Evolutionary conservation across 164 flowering plant species (phyloP).

Genomic region (Tetracentron sinense): DNA sequence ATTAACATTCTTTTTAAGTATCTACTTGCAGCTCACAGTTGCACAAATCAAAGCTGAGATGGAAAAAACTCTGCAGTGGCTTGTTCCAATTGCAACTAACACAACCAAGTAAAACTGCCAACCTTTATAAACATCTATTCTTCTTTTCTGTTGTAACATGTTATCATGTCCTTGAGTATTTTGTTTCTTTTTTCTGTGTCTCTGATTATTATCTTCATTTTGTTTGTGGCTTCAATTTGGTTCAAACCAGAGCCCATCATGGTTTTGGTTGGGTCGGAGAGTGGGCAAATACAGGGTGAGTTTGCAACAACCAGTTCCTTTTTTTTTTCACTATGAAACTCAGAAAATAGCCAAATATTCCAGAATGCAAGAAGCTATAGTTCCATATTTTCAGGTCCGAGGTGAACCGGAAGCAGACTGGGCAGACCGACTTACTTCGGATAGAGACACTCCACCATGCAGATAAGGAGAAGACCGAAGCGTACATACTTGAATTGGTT

Average conservation of each 20-base stretch:
- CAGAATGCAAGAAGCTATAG: not conserved
- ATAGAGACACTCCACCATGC: conserved; percentile 95
- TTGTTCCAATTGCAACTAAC: conserved; percentile 90
- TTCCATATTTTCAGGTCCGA: conserved; percentile 55
- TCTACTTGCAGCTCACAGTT: conserved; percentile 64
- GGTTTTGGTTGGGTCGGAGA: conserved; percentile 99
- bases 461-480: conserved; percentile 83
- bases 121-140: not conserved
- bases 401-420: conserved; percentile 54
- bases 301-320: not conserved
- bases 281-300: conserved; percentile 98
- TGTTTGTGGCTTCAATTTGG: conserved; percentile 6
- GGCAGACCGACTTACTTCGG: conserved; percentile 61
- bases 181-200: not conserved
- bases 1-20: not conserved
- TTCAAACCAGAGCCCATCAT: conserved; percentile 77
- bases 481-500: conserved; percentile 77
- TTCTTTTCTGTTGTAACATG: not conserved
- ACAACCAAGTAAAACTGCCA: conserved; percentile 72
- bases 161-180: not conserved
- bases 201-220: not conserved
- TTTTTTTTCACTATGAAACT: not conserved
- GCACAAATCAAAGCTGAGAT: conserved; percentile 87
- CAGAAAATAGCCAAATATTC: not conserved
- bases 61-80: conserved; percentile 98